These are phyloP conservation scores for Bondarzewia mesenterica DNA, from an alignment of 1,284 basidiomycete genomes.

Conservation along the genomic window DNA sequence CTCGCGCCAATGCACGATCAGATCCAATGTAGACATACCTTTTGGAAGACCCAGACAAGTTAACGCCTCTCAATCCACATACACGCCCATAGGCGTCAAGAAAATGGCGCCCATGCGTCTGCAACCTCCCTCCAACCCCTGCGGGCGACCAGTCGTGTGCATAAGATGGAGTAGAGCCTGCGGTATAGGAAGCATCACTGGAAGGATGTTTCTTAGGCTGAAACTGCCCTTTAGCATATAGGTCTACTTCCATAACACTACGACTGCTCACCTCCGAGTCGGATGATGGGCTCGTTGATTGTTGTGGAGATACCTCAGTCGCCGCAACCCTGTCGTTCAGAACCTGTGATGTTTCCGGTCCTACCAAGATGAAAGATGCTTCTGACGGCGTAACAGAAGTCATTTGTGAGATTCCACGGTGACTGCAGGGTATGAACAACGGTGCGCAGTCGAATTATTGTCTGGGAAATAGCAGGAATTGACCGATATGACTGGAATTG, in stretches of 20 bases:
- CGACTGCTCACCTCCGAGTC: neutral
- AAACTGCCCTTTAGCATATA: neutral
- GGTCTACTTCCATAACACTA: neutral
- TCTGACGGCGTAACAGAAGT: neutral
- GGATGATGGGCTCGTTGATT: neutral
- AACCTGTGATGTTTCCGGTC: neutral
- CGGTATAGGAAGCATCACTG: constrained; percentile 27
- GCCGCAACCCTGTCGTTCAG: neutral
- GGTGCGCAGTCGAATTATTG: no score
- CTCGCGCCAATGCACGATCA: constrained; percentile 6
- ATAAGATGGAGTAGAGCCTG: constrained; percentile 41
- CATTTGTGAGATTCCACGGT: no score
- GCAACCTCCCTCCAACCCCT: constrained; percentile 51
- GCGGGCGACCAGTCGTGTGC: constrained; percentile 67
- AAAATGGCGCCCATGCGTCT: constrained; percentile 63
- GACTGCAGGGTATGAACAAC: no score
- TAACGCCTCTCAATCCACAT: constrained; percentile 73
- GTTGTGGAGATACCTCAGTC: neutral
- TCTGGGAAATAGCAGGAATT: no score
- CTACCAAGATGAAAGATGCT: constrained; percentile 4
- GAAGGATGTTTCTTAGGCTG: constrained; percentile 31
- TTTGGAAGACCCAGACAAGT: constrained; percentile 77
- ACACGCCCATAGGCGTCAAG: constrained; percentile 72
- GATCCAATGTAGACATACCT: constrained; percentile 42
- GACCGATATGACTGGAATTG: no score